Evolutionary conservation across 352 stramenopile genomes (phyloP), one percentile per base, ranked within the genome.

Genomic region (Phytopythium helicoides): DNA sequence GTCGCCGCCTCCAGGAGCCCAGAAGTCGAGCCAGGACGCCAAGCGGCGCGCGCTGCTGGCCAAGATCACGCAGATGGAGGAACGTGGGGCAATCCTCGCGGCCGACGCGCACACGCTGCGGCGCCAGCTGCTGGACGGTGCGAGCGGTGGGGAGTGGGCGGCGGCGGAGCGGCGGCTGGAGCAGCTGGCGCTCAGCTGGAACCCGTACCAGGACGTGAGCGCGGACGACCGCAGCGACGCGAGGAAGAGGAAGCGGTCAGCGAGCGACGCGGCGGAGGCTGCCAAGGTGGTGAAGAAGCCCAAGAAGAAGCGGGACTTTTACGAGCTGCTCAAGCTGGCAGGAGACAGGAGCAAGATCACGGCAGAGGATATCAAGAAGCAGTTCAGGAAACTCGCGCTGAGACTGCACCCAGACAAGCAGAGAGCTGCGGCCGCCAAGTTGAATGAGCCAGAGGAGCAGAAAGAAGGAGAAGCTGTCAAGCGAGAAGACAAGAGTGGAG

Each of bases 391-490:
- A 39, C 62, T 89, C 11, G 79, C 81, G 9, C 52, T 92, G 48
- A 58, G 66, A 21, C 31, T 87, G 42, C 81, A 92, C 51, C 81
- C 81, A n/a, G 81, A 92, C 59, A 92, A 92, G 52, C 61, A 73
- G 40, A 56, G 63, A 10, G 37, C 57, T 36, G 41, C 47, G 1
- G 33, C 50, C 26, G 56, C 52, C 12, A 38, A 22, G 38, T 8
- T 19, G 46, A 50, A 28, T n/a, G 28, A 37, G 4, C 3, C 44
- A 38, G 53, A 49, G 46, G 6, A 65, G 53, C 25, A 34, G 34
- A n/a, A 45, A 47, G 23, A 47, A 14, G 6, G 26, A 60, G 31
- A 39, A 21, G 11, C 23, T 28, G 42, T 31, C 15, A 37, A n/a
- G 8, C 54, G 47, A 11, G 46, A 66, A 3, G 47, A 56, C 14